Evolutionary conservation across 139 green algal species (phyloP).

Genomic region (Volvox africanus): DNA sequence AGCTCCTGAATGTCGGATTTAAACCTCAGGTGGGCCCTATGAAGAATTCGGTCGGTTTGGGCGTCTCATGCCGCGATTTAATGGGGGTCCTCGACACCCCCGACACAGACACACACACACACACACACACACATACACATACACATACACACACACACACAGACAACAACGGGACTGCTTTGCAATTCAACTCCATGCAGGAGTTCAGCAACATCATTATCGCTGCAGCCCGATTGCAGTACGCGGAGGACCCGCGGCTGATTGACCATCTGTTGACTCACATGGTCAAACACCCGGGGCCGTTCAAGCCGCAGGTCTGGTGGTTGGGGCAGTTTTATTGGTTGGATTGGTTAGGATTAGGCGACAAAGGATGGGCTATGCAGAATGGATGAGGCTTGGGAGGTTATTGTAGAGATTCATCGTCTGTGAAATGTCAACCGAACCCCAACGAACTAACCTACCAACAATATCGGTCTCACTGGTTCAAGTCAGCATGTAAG

Average conservation of each 20-base stretch:
- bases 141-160: background rate
- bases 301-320: conserved; percentile 39
- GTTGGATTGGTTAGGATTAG: background rate
- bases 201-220: conserved; percentile 23
- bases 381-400: background rate
- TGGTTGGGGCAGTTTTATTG: background rate
- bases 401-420: background rate
- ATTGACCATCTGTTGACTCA: background rate
- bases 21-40: conserved; percentile 4
- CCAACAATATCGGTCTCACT: background rate
- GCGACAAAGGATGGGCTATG: background rate
- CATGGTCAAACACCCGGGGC: conserved; percentile 15
- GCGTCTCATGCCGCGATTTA: background rate
- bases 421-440: background rate
- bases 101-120: too few relatives aligned
- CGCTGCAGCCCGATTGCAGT: conserved; percentile 1
- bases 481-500: background rate
- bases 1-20: background rate
- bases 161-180: background rate
- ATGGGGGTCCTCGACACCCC: background rate
- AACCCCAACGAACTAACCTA: background rate
- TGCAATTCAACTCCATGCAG: conserved; percentile 4
- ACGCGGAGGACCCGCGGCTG: background rate
- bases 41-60: background rate
- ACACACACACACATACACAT: too few relatives aligned